Evolutionary conservation across 345 rosid species (phyloP).

Genomic region (Cochlearia excelsa): DNA sequence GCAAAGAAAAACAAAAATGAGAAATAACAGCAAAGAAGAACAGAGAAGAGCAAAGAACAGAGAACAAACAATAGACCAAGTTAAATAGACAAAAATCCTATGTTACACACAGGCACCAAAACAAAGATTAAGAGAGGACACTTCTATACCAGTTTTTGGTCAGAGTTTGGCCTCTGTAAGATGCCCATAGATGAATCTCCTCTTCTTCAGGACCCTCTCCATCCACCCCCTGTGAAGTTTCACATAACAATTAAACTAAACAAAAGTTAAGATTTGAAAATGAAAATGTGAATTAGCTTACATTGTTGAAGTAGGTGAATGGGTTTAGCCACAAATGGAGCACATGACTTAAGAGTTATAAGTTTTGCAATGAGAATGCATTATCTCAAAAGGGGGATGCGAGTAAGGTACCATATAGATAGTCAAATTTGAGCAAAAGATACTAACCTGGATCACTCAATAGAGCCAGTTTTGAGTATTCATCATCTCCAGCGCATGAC

Average conservation of each 20-base stretch:
- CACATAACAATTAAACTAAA: conserved; percentile 45
- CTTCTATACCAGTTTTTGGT: conserved; percentile 63
- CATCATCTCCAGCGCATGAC: conserved; percentile 83
- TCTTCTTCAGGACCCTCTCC: conserved; percentile 38
- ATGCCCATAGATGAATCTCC: conserved; percentile 81
- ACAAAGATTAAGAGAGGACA: conserved; percentile 11
- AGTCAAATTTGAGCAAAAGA: conserved; percentile 11
- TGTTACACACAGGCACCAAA: no score
- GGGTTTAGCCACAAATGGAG: conserved; percentile 33
- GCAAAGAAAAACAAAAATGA: no score
- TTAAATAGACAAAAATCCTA: no score
- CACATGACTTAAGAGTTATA: conserved; percentile 57
- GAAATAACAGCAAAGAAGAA: no score
- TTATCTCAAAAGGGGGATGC: conserved; percentile 13
- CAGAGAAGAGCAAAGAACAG: no score
- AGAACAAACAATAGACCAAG: no score
- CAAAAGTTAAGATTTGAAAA: background rate
- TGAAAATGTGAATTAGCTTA: no score
- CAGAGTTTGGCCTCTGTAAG: conserved; percentile 79
- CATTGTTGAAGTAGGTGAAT: no score
- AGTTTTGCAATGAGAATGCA: conserved; percentile 54
- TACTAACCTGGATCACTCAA: conserved; percentile 94
- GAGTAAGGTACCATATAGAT: conserved; percentile 4
- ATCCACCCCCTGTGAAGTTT: conserved; percentile 26
- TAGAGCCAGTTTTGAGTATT: conserved; percentile 95